Percentiles rank a stretch among this genome's conserved stretches.
Evolutionary conservation across 768 basidiomycete species (phyloP).

Genomic region (Phaffia tasmanica): DNA sequence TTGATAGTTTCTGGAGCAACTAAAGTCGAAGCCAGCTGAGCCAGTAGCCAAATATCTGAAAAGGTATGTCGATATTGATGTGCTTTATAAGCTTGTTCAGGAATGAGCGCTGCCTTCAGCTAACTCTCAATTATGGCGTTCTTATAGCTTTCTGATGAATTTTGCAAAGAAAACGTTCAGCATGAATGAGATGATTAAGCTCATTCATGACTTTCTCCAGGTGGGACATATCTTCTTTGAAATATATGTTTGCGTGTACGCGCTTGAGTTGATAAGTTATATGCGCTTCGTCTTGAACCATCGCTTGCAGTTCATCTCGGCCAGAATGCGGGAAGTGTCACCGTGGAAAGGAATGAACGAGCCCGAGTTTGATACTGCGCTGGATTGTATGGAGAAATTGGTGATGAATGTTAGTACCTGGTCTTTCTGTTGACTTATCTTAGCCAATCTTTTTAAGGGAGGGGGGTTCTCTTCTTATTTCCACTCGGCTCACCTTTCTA

Average conservation of each 20-base stretch:
- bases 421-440: background rate
- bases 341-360: constrained; percentile 66
- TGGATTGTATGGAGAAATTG: constrained; percentile 98
- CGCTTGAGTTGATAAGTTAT: background rate
- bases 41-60: constrained; percentile 88
- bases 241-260: too few species aligned
- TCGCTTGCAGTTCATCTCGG: constrained; percentile 64
- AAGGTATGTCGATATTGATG: constrained; percentile 54
- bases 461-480: constrained; percentile 10
- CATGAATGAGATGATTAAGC: constrained; percentile 83
- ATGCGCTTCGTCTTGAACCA: background rate
- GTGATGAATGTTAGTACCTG: constrained; percentile 83
- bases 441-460: background rate
- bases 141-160: constrained; percentile 75
- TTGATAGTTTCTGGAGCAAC: constrained; percentile 69
- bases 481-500: constrained; percentile 19
- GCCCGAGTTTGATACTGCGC: constrained; percentile 83
- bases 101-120: background rate
- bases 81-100: background rate
- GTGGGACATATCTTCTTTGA: constrained; percentile 43
- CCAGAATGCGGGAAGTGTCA: constrained; percentile 54
- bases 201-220: constrained; percentile 84
- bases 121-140: background rate
- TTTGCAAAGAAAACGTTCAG: constrained; percentile 86
- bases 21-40: constrained; percentile 76